phyloP scores from a whole-genome alignment of 805 yeast species.

The Candida loeiensis region DNA sequence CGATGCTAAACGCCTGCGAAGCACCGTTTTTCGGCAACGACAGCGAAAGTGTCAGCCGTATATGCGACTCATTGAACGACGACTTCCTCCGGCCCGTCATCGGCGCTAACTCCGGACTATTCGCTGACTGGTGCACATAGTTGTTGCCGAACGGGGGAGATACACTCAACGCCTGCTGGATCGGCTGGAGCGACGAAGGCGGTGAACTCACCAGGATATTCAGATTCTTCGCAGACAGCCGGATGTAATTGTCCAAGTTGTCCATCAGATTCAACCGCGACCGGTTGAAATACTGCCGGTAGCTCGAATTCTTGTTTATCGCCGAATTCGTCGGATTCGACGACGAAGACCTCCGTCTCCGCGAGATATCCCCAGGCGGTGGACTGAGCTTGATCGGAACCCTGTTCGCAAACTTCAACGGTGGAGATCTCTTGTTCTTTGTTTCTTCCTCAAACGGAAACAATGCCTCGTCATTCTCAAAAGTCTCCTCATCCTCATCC shows the following conservation, averaged over 20 bases:
- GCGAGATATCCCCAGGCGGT: conserved; percentile 26
- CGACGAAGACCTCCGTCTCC: conserved; percentile 22
- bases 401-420: conserved; percentile 40
- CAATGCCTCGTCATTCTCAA: conserved; percentile 18
- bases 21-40: conserved; percentile 12
- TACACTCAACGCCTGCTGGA: conserved; percentile 15
- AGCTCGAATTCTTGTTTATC: conserved; percentile 17
- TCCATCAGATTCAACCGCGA: conserved; percentile 42
- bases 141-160: conserved; percentile 20
- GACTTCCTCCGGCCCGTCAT: conserved; percentile 29
- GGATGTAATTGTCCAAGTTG: conserved; percentile 39
- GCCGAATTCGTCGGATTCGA: conserved; percentile 16
- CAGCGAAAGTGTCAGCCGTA: conserved; percentile 40
- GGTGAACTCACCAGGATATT: conserved; percentile 34
- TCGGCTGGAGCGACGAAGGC: conserved; percentile 26
- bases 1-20: conserved; percentile 12
- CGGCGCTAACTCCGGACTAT: conserved; percentile 11
- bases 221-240: conserved; percentile 39
- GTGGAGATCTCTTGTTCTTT: conserved; percentile 26
- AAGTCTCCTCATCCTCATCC: conserved; percentile 28
- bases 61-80: conserved; percentile 41
- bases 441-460: conserved; percentile 29
- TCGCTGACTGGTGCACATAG: conserved; percentile 13
- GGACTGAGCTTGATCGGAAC: conserved; percentile 38
- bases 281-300: conserved; percentile 32